These are phyloP conservation scores for Poa annua DNA, from an alignment of 176 grass and related monocot genomes.

Conservation along the genomic window DNA sequence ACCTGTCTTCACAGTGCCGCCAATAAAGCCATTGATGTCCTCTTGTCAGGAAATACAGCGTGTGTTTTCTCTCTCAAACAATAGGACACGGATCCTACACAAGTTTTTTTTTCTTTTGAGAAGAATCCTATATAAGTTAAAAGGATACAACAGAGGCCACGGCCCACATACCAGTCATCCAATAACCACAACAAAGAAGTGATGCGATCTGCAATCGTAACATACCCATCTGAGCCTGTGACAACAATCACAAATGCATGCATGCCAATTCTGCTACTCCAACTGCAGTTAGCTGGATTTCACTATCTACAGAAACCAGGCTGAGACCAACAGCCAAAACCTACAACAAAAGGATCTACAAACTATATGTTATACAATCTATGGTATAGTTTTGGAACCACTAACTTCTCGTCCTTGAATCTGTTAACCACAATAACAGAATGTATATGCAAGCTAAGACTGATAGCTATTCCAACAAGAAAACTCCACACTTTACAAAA, in stretches of 20 bases:
- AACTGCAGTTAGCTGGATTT: neutral
- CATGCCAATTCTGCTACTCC: neutral
- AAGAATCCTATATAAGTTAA: too few relatives aligned
- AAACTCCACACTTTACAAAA: constrained; percentile 44
- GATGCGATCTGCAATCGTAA: neutral
- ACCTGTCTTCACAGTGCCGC: constrained; percentile 46
- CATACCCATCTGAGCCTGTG: neutral
- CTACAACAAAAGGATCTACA: constrained; percentile 18
- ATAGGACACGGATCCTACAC: too few relatives aligned
- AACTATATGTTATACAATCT: constrained; percentile 3
- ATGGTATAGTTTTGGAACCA: constrained; percentile 27
- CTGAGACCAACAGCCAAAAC: neutral
- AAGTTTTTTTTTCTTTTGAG: too few relatives aligned
- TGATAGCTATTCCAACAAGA: constrained; percentile 32
- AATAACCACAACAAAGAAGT: neutral
- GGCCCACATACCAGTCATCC: neutral
- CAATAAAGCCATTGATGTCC: neutral
- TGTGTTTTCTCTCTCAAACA: neutral
- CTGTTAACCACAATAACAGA: constrained; percentile 51
- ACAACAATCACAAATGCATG: neutral
- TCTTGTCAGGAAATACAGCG: neutral
- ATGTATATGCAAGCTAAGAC: constrained; percentile 27
- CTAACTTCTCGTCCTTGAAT: constrained; percentile 20
- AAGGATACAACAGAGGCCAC: neutral
- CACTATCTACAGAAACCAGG: neutral